Conservation (phyloP, 208 protist species). For the Trypanosoma mega region DNA sequence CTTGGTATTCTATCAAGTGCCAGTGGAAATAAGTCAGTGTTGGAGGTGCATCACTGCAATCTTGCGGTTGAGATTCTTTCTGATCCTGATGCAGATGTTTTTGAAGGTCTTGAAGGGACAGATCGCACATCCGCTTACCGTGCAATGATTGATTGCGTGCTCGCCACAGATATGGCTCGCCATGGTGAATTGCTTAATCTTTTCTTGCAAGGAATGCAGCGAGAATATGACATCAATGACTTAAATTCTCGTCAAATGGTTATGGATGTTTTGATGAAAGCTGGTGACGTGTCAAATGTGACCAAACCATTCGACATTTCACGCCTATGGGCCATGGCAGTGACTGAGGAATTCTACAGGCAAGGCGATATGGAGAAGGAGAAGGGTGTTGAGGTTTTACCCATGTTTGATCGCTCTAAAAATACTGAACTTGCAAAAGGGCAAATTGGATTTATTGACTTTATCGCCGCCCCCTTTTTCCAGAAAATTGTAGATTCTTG, state of each 20-base stretch:
- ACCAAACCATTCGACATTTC: conserved; percentile 86
- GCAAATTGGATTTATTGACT: conserved; percentile 88
- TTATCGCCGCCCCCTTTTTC: conserved; percentile 80
- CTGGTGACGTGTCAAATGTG: conserved; percentile 84
- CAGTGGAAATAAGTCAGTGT: conserved; percentile 78
- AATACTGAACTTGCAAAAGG: conserved; percentile 85
- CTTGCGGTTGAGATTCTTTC: conserved; percentile 84
- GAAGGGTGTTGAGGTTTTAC: conserved; percentile 76
- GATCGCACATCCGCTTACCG: conserved; percentile 58
- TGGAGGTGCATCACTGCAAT: conserved; percentile 90
- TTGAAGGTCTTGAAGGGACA: conserved; percentile 48
- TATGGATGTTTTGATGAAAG: conserved; percentile 84
- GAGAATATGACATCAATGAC: conserved; percentile 36
- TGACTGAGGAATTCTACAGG: conserved; percentile 89
- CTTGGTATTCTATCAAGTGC: conserved; percentile 80
- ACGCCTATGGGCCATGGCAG: conserved; percentile 74
- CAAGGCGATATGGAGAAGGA: conserved; percentile 90
- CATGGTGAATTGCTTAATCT: conserved; percentile 54
- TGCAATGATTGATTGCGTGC: conserved; percentile 76
- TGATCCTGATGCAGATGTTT: conserved; percentile 68
- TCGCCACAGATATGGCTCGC: conserved; percentile 86
- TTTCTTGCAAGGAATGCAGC: conserved; percentile 25
- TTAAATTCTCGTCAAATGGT: conserved; percentile 31
- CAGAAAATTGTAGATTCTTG: conserved; percentile 53
- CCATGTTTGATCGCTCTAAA: conserved; percentile 85